Evolutionary conservation across 352 stramenopile genomes (phyloP), one percentile per base, ranked within the genome.

Genomic region (Globisporangium parvum): DNA sequence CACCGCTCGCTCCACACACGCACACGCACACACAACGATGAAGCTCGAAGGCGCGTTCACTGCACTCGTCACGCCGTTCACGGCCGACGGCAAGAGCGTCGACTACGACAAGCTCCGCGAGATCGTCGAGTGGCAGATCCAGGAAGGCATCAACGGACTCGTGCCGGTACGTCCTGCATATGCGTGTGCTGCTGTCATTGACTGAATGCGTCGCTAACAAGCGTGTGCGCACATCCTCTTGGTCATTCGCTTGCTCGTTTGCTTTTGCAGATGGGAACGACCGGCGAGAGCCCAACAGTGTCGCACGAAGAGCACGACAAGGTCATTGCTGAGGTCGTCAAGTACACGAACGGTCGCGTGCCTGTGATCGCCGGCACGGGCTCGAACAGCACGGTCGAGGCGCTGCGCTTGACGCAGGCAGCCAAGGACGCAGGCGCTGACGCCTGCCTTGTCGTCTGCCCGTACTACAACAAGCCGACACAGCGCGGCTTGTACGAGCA

Each of bases 391-490:
- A 97, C 88, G 11, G 66, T 59, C 10, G 87, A 93, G 55, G 86
- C 87, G 21, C 66, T 97, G 67, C 85, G 85, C n/a, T 53, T 95
- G 55, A 96, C 88, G 21, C 71, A 79, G 35, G 81, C 84, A 20
- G 92, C 95, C 37, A 97, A 96, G 58, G 88, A 98, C 54, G 77
- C 86, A 21, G 96, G 96, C 17, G 93, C 86, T 50, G 95, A 99
- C 71, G 96, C 93, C 28, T 96, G 80, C 48, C 77, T 99, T 2
- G 82, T 99, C 33, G 96, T 99, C 5, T 98, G 94, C 59, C 97
- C 97, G 49, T 98, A 98, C 77, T 99, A 99, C 79, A 97, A 99
- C 75, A 99, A 99, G 80, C 96, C 97, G 40, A 97, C 96, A 21
- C 96, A 98, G 75, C 88, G 94, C 65, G 93, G 88, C 15, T 67